Percentiles rank a stretch among this genome's conserved stretches.
Evolutionary conservation across 108 stramenopile species (phyloP).

Genomic region (Tribonema minus): DNA sequence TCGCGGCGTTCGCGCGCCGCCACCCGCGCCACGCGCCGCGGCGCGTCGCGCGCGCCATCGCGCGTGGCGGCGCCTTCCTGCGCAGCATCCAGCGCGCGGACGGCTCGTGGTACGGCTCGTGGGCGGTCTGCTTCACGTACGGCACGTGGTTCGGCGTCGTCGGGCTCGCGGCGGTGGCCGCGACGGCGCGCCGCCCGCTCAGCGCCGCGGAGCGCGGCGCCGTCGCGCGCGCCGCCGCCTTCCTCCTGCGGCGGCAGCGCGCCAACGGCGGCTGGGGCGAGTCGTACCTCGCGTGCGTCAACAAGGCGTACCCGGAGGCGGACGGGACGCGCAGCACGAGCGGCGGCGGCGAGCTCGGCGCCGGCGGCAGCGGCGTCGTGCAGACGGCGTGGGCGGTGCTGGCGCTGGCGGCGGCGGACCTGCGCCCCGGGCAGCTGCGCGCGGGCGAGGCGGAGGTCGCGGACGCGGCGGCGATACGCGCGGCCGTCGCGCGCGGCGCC

Average conservation of each 20-base stretch:
- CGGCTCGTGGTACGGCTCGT: constrained; percentile 89
- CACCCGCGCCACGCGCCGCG: constrained; percentile 69
- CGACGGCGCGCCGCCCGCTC: no score
- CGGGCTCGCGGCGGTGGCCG: constrained; percentile 40
- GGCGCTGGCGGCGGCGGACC: constrained; percentile 73
- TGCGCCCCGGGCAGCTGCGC: no score
- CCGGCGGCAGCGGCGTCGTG: constrained; percentile 83
- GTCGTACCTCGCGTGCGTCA: constrained; percentile 90
- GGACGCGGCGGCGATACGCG: constrained; percentile 63
- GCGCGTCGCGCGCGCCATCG: constrained; percentile 69
- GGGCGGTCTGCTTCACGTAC: constrained; percentile 68
- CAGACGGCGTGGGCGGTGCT: constrained; percentile 96
- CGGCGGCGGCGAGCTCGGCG: constrained; percentile 67
- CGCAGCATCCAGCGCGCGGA: constrained; percentile 85
- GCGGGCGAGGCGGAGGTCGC: no score
- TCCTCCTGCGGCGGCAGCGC: constrained; percentile 71
- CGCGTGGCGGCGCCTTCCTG: constrained; percentile 76
- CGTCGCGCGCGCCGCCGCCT: constrained; percentile 64
- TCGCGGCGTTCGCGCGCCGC: constrained; percentile 75
- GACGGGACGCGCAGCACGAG: constrained; percentile 66
- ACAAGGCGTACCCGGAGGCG: constrained; percentile 81
- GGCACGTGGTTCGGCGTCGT: constrained; percentile 84
- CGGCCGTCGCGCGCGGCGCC: neutral
- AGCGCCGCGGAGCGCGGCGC: no score
- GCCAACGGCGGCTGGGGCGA: constrained; percentile 99